Conservation (phyloP, 208 protist species). For the Acanthamoeba divionensis region DNA sequence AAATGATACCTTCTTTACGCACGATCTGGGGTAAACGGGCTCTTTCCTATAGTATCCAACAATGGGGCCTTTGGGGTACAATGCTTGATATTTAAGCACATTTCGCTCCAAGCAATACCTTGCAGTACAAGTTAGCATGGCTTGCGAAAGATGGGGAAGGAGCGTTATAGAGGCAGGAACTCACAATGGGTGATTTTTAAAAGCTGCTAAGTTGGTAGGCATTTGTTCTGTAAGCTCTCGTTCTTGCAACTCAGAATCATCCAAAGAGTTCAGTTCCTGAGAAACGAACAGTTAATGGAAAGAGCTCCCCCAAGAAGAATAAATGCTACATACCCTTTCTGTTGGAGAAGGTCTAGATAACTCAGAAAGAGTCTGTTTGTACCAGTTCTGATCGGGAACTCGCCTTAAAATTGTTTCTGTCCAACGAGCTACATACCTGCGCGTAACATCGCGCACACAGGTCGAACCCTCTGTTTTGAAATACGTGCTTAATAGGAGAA, state of each 20-base stretch:
- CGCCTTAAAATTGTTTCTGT: background rate
- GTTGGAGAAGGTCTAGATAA: background rate
- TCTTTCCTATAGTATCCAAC: background rate
- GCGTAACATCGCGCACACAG: background rate
- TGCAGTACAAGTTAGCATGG: background rate
- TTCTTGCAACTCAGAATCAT: background rate
- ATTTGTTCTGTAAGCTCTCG: background rate
- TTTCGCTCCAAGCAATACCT: slow-evolving; percentile 3
- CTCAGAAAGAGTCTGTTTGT: background rate
- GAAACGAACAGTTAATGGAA: background rate
- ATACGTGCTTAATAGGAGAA: background rate
- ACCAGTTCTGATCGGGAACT: background rate
- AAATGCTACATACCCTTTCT: background rate
- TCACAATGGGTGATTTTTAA: slow-evolving; percentile 14
- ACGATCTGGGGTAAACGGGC: background rate
- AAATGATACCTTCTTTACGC: background rate
- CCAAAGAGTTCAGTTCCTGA: background rate
- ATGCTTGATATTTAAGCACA: slow-evolving; percentile 10
- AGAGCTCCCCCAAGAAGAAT: background rate
- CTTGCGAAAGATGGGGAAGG: background rate
- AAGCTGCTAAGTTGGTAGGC: background rate
- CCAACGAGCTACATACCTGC: background rate
- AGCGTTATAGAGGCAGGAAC: background rate
- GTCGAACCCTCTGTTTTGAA: background rate
- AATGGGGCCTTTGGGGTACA: background rate